Conservation (phyloP, 2,329 filamentous ascomycete species). For the Conoideocrella luteorostrata region DNA sequence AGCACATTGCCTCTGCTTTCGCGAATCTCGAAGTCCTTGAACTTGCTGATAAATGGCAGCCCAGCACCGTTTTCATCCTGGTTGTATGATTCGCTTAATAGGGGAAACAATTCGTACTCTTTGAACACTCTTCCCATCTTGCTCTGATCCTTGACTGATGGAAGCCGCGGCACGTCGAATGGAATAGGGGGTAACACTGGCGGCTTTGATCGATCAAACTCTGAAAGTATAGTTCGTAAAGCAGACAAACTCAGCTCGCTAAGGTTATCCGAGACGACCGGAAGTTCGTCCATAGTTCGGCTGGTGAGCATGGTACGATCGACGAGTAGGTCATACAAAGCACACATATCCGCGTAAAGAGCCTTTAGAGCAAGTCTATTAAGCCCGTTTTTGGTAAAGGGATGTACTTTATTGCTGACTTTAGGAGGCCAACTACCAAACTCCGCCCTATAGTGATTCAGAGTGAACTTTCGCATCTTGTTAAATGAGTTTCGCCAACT, state of each 20-base stretch:
- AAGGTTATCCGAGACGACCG: constrained; percentile 47
- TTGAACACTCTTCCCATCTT: constrained; percentile 69
- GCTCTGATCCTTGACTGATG: constrained; percentile 69
- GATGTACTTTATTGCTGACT: constrained; percentile 85
- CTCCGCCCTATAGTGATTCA: constrained; percentile 56
- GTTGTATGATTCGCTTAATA: constrained; percentile 79
- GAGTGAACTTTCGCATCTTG: constrained; percentile 66
- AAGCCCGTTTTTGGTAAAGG: constrained; percentile 76
- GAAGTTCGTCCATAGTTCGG: constrained; percentile 63
- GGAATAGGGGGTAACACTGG: constrained; percentile 88
- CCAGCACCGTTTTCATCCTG: constrained; percentile 55
- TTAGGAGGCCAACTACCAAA: constrained; percentile 81
- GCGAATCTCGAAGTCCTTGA: constrained; percentile 64
- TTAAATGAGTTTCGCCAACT: constrained; percentile 72
- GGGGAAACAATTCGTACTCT: constrained; percentile 67
- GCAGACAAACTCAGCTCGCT: constrained; percentile 60
- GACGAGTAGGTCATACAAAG: constrained; percentile 81
- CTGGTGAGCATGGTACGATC: constrained; percentile 74
- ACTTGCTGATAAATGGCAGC: constrained; percentile 61
- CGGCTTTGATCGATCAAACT: constrained; percentile 83
- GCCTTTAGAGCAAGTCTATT: constrained; percentile 77
- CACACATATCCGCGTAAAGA: constrained; percentile 79
- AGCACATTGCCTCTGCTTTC: constrained; percentile 58
- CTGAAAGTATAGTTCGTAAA: constrained; percentile 71
- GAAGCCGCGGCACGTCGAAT: constrained; percentile 77